Evolutionary conservation across 176 grass and related monocot species (phyloP).

Genomic region (Avena atlantica): DNA sequence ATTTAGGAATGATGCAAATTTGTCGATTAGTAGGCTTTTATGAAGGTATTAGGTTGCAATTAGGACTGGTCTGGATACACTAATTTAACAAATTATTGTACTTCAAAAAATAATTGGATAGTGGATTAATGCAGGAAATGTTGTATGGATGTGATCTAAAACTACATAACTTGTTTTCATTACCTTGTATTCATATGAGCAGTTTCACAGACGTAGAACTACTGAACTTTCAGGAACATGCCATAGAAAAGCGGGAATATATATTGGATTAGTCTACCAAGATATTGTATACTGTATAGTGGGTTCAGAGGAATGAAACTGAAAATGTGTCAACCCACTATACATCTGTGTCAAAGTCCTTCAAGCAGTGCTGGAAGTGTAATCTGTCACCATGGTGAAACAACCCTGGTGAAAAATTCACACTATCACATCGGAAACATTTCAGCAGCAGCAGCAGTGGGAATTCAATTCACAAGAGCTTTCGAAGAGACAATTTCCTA

Average conservation of each 20-base stretch:
- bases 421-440: slow-evolving; percentile 31
- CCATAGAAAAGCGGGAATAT: background rate
- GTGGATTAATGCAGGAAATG: too few species aligned
- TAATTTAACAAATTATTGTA: too few species aligned
- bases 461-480: slow-evolving; percentile 57
- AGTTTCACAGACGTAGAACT: too few species aligned
- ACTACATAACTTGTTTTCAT: too few species aligned
- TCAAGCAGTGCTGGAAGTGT: slow-evolving; percentile 34
- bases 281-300: slow-evolving; percentile 37
- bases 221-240: background rate
- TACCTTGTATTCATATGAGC: too few species aligned
- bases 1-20: too few species aligned
- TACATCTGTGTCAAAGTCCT: slow-evolving; percentile 49
- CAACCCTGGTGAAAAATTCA: slow-evolving; percentile 27
- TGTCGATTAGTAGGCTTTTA: too few species aligned
- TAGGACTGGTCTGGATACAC: too few species aligned
- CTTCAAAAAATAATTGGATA: too few species aligned
- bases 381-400: slow-evolving; percentile 37
- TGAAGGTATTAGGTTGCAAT: too few species aligned
- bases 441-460: slow-evolving; percentile 52
- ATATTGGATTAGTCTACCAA: background rate
- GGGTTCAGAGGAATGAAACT: slow-evolving; percentile 48
- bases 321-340: slow-evolving; percentile 38
- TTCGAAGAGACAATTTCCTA: slow-evolving; percentile 35
- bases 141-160: too few species aligned